Evolutionary conservation across 768 basidiomycete genomes (phyloP).

Genomic region (Leucocoprinus leucothites): DNA sequence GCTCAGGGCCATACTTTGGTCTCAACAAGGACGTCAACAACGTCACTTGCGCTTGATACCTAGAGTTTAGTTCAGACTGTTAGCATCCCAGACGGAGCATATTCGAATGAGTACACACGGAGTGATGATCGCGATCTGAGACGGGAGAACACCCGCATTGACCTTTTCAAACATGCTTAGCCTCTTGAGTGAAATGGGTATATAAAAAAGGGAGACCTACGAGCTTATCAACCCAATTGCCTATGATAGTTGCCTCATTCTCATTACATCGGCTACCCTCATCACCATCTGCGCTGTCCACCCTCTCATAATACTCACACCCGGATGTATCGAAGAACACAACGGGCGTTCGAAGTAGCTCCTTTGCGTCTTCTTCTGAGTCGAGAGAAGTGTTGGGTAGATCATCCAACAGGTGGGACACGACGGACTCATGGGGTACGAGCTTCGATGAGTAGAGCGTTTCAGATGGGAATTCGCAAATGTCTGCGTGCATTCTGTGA

Average conservation of each 20-base stretch:
- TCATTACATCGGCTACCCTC: constrained; percentile 93
- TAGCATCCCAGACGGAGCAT: background rate
- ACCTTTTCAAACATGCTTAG: constrained; percentile 36
- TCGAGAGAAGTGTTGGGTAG: constrained; percentile 50
- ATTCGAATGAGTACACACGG: constrained; percentile 46
- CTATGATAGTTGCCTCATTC: constrained; percentile 88
- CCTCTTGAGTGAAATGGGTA: background rate
- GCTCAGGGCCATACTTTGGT: constrained; percentile 56
- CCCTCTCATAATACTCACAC: constrained; percentile 88
- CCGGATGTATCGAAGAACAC: constrained; percentile 95
- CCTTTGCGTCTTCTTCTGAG: constrained; percentile 67
- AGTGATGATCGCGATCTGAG: constrained; percentile 84
- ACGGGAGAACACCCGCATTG: constrained; percentile 54
- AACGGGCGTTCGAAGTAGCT: constrained; percentile 71
- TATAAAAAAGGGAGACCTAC: constrained; percentile 33
- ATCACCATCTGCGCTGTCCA: constrained; percentile 60
- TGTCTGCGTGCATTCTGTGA: constrained; percentile 80
- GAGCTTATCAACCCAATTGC: constrained; percentile 76
- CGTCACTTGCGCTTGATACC: constrained; percentile 94
- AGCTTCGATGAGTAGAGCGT: constrained; percentile 76
- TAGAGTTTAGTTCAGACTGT: constrained; percentile 23
- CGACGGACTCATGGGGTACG: constrained; percentile 67
- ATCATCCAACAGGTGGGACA: constrained; percentile 67
- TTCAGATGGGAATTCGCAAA: constrained; percentile 82
- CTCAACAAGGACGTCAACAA: constrained; percentile 76